Percentiles rank a stretch among this genome's conserved stretches.
Evolutionary conservation across 345 rosid species (phyloP).

Genomic region (Clarkia xantiana): DNA sequence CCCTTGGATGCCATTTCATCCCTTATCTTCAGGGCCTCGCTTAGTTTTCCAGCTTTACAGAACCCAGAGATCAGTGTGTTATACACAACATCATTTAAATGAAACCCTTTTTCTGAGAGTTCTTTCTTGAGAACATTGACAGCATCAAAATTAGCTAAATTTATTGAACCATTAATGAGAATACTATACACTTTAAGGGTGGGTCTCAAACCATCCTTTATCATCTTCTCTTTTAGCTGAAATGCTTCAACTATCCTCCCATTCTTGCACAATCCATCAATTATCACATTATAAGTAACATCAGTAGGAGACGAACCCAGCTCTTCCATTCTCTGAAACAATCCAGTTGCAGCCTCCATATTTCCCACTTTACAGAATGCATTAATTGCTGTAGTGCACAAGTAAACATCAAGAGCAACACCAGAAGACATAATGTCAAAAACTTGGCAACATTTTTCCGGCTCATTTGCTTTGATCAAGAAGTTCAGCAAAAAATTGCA

Average conservation of each 20-base stretch:
- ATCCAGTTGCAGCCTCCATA: conserved; percentile 30
- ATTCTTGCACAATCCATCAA: conserved; percentile 54
- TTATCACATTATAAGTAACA: conserved; percentile 54
- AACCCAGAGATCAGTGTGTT: conserved; percentile 58
- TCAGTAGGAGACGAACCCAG: conserved; percentile 42
- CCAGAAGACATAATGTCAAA: conserved; percentile 35
- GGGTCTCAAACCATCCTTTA: conserved; percentile 27
- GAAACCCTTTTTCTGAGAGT: conserved; percentile 38
- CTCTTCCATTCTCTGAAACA: conserved; percentile 45
- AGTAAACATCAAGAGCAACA: conserved; percentile 44
- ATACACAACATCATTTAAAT: conserved; percentile 48
- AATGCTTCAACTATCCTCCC: conserved; percentile 49
- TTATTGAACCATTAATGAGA: conserved; percentile 55
- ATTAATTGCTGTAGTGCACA: conserved; percentile 47
- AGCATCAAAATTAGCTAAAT: conserved; percentile 43
- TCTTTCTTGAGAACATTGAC: conserved; percentile 43
- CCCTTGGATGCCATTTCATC: conserved; percentile 54
- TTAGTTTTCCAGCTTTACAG: conserved; percentile 38
- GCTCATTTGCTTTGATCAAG: conserved; percentile 45
- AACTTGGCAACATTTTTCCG: conserved; percentile 32
- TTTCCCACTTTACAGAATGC: conserved; percentile 52
- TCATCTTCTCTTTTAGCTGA: conserved; percentile 47
- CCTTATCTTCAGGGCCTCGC: conserved; percentile 38
- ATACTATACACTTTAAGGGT: conserved; percentile 48
- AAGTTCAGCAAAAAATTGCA: conserved; percentile 47